Percentiles rank a stretch among this genome's conserved stretches.
These are phyloP conservation scores for Candida cerambycidarum DNA, from an alignment of 805 yeast genomes.

Conservation along the genomic window DNA sequence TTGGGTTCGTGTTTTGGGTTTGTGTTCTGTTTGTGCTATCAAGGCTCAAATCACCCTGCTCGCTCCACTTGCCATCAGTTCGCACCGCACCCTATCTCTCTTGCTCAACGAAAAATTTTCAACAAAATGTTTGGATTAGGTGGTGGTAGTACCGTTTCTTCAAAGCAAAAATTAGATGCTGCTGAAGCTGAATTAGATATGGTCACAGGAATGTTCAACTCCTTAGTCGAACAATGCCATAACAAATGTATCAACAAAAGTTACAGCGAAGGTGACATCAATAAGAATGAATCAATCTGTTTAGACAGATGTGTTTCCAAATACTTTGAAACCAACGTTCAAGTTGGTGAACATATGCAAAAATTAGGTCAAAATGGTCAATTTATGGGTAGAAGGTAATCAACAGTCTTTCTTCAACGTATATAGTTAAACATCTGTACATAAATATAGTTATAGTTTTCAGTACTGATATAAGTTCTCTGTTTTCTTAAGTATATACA, in stretches of 20 bases:
- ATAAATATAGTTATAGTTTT: no score
- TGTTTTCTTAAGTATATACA: background rate
- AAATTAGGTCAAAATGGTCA: slow-evolving; percentile 47
- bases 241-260: slow-evolving; percentile 70
- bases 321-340: slow-evolving; percentile 90
- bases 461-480: no score
- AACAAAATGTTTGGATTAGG: slow-evolving; percentile 71
- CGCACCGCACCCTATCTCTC: no score
- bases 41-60: no score
- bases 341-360: slow-evolving; percentile 79
- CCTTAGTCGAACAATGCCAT: slow-evolving; percentile 86
- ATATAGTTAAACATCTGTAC: slow-evolving; percentile 2
- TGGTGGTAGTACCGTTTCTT: slow-evolving; percentile 68
- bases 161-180: slow-evolving; percentile 77
- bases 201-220: slow-evolving; percentile 97
- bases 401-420: slow-evolving; percentile 1
- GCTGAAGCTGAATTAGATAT: slow-evolving; percentile 97
- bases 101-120: slow-evolving; percentile 8
- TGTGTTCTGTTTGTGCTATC: no score
- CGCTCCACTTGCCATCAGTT: no score
- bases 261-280: slow-evolving; percentile 72
- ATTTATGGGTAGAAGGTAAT: slow-evolving; percentile 37
- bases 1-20: no score
- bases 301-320: slow-evolving; percentile 95
- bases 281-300: slow-evolving; percentile 80